A percentile compares a stretch with the other conserved stretches of the same genome.
Conservation (phyloP, 1,284 basidiomycete species). For the Marasmius oreades region DNA sequence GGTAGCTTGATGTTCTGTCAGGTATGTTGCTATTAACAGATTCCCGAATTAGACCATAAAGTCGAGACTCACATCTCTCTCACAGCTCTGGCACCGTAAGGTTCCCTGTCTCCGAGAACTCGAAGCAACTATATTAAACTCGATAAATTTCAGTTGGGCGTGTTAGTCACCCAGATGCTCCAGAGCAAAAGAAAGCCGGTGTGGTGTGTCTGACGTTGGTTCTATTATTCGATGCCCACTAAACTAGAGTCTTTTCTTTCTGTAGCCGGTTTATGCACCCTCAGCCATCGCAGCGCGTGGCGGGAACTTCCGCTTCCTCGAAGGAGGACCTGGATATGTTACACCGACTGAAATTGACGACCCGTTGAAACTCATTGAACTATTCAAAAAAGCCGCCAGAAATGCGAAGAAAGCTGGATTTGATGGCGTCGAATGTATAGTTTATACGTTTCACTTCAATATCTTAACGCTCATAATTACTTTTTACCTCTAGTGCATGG, state of each 20-base stretch:
- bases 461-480: neutral
- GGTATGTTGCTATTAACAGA: slow-evolving; percentile 14
- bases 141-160: slow-evolving; percentile 16
- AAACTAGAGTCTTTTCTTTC: slow-evolving; percentile 12
- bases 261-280: slow-evolving; percentile 32
- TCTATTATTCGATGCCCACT: slow-evolving; percentile 8
- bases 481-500: slow-evolving; percentile 35
- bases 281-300: slow-evolving; percentile 32
- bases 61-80: too few species aligned
- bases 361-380: slow-evolving; percentile 35
- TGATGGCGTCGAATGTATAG: slow-evolving; percentile 57
- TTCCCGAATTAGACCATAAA: too few species aligned
- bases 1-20: slow-evolving; percentile 34
- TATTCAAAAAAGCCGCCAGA: slow-evolving; percentile 48
- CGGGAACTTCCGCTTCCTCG: slow-evolving; percentile 33
- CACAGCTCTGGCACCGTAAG: too few species aligned
- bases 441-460: neutral
- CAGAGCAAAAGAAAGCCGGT: slow-evolving; percentile 17
- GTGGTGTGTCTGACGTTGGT: slow-evolving; percentile 2
- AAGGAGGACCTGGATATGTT: slow-evolving; percentile 30
- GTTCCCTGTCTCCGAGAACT: too few species aligned
- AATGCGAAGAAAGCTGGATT: slow-evolving; percentile 61
- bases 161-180: slow-evolving; percentile 20
- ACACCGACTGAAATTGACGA: slow-evolving; percentile 41
- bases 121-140: too few species aligned